Evolutionary conservation across 129 eudicot species (phyloP), one percentile per base, ranked within the genome.

Genomic region (carrot (Daucus carota)): DNA sequence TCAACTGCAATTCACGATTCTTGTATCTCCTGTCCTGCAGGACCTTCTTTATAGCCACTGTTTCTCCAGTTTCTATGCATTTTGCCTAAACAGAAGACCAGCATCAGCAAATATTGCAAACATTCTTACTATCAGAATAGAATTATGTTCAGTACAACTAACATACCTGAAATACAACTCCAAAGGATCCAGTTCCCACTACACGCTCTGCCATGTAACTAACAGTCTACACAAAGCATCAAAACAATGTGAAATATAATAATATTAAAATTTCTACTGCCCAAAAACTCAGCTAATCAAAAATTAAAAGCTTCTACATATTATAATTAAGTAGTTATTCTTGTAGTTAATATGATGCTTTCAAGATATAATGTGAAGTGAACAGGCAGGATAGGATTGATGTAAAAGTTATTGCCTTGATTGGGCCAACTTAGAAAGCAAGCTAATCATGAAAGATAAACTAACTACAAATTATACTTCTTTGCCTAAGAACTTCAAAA

Each of bases 141-240:
- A 26, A 69, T 42, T 16, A 34, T 16, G 16, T 34, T 42, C 52
- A 42, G n/a, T 16, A 50, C 28, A n/a, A 43, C 16, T 20, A 28
- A 47, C 22, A 47, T 78, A 89, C 99, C 99, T 94, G 97, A 71
- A 91, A 94, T 48, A 94, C 97, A 22, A 91, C 79, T 77, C 99
- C 99, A 81, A 94, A 94, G 41, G 99, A 94, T 80, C 99, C 97
- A n/a, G 87, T 89, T 72, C 99, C 99, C 18, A 91, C 99, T 15
- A 94, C 82, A 48, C 97, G 88, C 81, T 94, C 99, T 24, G 97
- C 96, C 99, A 94, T 91, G 88, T 94, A 94, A 80, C 92, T 91
- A 62, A 94, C 87, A 1, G 97, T 91, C 99, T 94, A 88, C 76
- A 82, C 18, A 10, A 89, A 82, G 74, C 66, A 47, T 33, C 75